Base-by-base conservation (phyloP, 176 grass and related monocot genomes). In the Musa troglodytarum region DNA sequence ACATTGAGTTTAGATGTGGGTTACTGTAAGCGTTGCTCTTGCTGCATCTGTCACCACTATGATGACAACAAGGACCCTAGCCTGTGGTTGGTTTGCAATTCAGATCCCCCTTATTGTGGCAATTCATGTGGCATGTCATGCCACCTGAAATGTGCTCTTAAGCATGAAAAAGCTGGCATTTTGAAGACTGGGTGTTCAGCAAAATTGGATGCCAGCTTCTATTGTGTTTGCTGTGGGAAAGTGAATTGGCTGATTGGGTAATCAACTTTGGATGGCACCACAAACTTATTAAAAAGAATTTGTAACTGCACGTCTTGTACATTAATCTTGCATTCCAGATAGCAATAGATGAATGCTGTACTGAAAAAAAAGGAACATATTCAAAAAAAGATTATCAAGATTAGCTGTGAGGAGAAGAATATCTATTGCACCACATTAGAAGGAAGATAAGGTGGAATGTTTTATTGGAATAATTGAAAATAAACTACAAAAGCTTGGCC, bases 1-100 rank as follows among this genome's bases (percentile, higher is more conserved):
- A 84, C 68, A 74, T 53, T 81, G 53, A 90, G 52, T 74, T 63
- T 81, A 69, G 87, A 74, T 74, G 85, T 90, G 77, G n/a, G 76
- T 74, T 90, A 92, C 83, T 92, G 93, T 74, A 97, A 92, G 63
- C 74, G 93, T 34, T 90, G 93, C 72, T 92, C 93, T 74, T 97
- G 93, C 74, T 92, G 93, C 78, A 81, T 97, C 72, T 97, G 93
- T 81, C 76, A 78, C 76, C 85, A 81, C 54, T 97, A 88, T 53
- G 93, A 97, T 85, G 93, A 97, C 65, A 97, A 97, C 62, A 97
- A 97, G 80, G 93, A 97, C 72, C 93, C 90, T 77, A 97, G 87
- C 64, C 76, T 97, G 58, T 97, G 93, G 93, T 81, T 97, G 80
- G 83, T 88, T 77, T 97, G 93, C 88, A 92, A 63, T 74, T 97